A percentile compares a stretch with the other conserved stretches of the same genome.
These are phyloP conservation scores for Xylariaceae sp. DNA, from an alignment of 2,329 filamentous ascomycete species.

Conservation along the genomic window DNA sequence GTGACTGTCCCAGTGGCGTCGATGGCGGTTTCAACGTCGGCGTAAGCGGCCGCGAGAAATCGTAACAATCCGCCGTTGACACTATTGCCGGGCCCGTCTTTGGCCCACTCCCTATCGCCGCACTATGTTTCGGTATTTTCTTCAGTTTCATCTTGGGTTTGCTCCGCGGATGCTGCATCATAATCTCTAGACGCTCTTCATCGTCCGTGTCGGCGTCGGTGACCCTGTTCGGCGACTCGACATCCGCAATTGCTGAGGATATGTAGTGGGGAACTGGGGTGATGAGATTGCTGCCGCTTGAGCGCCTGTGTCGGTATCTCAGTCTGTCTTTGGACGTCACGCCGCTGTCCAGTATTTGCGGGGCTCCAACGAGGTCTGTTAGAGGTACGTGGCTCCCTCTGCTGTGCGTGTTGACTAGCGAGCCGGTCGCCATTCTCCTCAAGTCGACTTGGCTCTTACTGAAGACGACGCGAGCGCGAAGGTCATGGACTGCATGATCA, in stretches of 20 bases:
- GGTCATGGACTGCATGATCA: slow-evolving; percentile 66
- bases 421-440: slow-evolving; percentile 41
- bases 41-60: slow-evolving; percentile 36
- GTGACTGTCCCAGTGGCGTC: no score
- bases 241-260: no score
- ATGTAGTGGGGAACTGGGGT: slow-evolving; percentile 31
- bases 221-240: slow-evolving; percentile 37
- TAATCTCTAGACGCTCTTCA: slow-evolving; percentile 42
- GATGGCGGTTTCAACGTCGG: slow-evolving; percentile 3
- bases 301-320: slow-evolving; percentile 41
- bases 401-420: slow-evolving; percentile 22
- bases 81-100: slow-evolving; percentile 26
- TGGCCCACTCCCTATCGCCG: slow-evolving; percentile 29
- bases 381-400: slow-evolving; percentile 21
- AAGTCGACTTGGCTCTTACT: slow-evolving; percentile 61
- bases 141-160: slow-evolving; percentile 41
- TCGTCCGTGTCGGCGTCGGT: slow-evolving; percentile 44
- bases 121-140: slow-evolving; percentile 38
- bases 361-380: slow-evolving; percentile 11
- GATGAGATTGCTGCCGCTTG: slow-evolving; percentile 48
- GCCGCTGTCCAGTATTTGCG: no score
- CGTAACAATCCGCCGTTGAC: slow-evolving; percentile 31
- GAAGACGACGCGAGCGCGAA: slow-evolving; percentile 67
- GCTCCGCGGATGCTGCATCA: slow-evolving; percentile 28
- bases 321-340: slow-evolving; percentile 26